Evolutionary conservation across 2,329 filamentous ascomycete species (phyloP).

Genomic region (Epichloe elymi): DNA sequence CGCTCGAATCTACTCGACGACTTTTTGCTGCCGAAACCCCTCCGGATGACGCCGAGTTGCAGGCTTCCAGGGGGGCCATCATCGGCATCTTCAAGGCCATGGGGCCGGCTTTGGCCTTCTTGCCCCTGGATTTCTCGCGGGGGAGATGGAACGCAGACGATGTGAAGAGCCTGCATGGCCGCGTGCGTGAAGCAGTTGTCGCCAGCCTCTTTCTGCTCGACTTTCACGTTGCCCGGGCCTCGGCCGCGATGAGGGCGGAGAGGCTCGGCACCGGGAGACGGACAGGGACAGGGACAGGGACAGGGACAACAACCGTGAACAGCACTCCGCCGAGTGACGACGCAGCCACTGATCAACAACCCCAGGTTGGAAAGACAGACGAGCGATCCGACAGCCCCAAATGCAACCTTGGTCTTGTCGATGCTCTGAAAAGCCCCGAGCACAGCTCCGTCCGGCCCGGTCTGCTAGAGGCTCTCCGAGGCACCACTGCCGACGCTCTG

Average conservation of each 20-base stretch:
- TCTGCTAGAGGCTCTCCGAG: constrained; percentile 19
- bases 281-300: not conserved
- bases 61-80: constrained; percentile 12
- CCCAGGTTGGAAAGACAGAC: constrained; percentile 3
- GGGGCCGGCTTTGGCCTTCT: constrained; percentile 26
- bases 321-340: not conserved
- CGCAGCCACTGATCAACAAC: not conserved
- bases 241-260: constrained; percentile 11
- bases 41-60: constrained; percentile 16
- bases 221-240: constrained; percentile 25
- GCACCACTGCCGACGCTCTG: constrained; percentile 16
- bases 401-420: constrained; percentile 17
- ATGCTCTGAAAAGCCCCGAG: constrained; percentile 26
- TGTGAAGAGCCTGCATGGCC: constrained; percentile 23
- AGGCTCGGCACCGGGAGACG: constrained; percentile 1
- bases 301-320: not conserved
- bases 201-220: constrained; percentile 25
- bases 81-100: constrained; percentile 24
- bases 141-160: constrained; percentile 31
- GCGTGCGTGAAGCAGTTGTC: constrained; percentile 22
- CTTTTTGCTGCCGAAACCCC: constrained; percentile 10
- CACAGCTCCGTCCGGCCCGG: constrained; percentile 17
- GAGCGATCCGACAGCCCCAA: constrained; percentile 6
- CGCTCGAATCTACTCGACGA: constrained; percentile 18
- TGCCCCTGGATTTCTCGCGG: constrained; percentile 33